Evolutionary conservation across 768 basidiomycete species (phyloP).

Genomic region (Suillus sp.): DNA sequence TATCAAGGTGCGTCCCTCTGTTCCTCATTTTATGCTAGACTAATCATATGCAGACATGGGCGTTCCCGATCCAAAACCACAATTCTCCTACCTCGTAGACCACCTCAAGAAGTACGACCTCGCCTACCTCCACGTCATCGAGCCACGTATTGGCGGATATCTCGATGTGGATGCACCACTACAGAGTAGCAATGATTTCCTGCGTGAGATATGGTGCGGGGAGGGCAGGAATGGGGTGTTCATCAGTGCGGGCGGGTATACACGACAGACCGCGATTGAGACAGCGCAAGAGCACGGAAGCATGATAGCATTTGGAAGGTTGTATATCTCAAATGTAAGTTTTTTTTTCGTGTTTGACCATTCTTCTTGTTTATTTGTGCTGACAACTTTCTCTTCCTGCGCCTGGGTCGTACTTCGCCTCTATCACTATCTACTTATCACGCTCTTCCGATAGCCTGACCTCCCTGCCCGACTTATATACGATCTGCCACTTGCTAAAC

Average conservation of each 20-base stretch:
- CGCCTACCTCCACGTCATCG: slow-evolving; percentile 45
- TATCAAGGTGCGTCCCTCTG: slow-evolving; percentile 31
- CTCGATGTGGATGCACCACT: slow-evolving; percentile 8
- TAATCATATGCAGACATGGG: slow-evolving; percentile 35
- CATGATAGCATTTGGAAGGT: slow-evolving; percentile 13
- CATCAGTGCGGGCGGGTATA: slow-evolving; percentile 12
- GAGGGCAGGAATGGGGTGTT: slow-evolving; percentile 9
- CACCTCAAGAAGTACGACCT: slow-evolving; percentile 31
- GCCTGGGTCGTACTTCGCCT: neutral
- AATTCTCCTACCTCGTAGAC: slow-evolving; percentile 36
- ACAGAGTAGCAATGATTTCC: slow-evolving; percentile 27
- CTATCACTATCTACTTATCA: neutral
- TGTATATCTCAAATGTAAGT: slow-evolving; percentile 13
- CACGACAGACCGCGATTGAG: slow-evolving; percentile 5
- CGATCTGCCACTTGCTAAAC: slow-evolving; percentile 27
- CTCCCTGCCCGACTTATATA: slow-evolving; percentile 35
- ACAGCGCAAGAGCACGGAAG: slow-evolving; percentile 10
- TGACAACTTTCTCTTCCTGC: neutral
- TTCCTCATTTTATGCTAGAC: neutral
- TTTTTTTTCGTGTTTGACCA: neutral
- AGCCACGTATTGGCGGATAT: slow-evolving; percentile 29
- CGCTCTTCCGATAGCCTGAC: slow-evolving; percentile 32
- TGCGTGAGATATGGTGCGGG: slow-evolving; percentile 29
- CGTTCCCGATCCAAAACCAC: slow-evolving; percentile 37
- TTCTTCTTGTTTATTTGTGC: neutral